Percentiles rank a stretch among this genome's conserved stretches.
Evolutionary conservation across 73 alveolate species (phyloP).

Genomic region (Tetrahymena borealis): DNA sequence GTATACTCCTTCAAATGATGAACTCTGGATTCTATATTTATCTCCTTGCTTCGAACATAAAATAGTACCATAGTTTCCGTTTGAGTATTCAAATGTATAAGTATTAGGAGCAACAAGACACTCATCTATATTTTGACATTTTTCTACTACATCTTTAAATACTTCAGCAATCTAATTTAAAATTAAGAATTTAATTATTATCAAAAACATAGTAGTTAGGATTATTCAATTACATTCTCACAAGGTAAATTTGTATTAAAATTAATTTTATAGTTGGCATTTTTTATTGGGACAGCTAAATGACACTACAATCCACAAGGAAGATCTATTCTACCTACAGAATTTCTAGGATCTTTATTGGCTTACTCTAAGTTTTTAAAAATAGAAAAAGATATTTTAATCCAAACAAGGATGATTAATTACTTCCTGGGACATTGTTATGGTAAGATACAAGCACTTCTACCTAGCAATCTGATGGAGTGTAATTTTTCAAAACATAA

Average conservation of each 20-base stretch:
- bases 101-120: not conserved
- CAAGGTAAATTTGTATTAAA: not conserved
- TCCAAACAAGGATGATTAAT: not conserved
- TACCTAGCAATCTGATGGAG: not conserved
- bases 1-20: conserved; percentile 4
- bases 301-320: conserved; percentile 16
- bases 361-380: not conserved
- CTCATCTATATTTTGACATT: not conserved
- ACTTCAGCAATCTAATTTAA: not conserved
- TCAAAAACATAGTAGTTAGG: too few relatives aligned
- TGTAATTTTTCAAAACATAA: not conserved
- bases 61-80: conserved; percentile 2
- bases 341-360: not conserved
- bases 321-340: conserved; percentile 1
- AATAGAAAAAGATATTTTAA: not conserved
- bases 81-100: not conserved
- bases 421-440: not conserved
- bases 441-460: not conserved
- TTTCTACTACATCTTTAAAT: not conserved
- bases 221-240: not conserved
- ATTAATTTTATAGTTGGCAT: conserved; percentile 31
- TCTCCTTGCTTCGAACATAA: conserved; percentile 20
- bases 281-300: conserved; percentile 15
- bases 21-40: conserved; percentile 28
- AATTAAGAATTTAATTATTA: not conserved